A percentile compares a stretch with the other conserved stretches of the same genome.
These are phyloP conservation scores for Arachis stenosperma DNA, from an alignment of 306 rosid genomes.

Conservation along the genomic window DNA sequence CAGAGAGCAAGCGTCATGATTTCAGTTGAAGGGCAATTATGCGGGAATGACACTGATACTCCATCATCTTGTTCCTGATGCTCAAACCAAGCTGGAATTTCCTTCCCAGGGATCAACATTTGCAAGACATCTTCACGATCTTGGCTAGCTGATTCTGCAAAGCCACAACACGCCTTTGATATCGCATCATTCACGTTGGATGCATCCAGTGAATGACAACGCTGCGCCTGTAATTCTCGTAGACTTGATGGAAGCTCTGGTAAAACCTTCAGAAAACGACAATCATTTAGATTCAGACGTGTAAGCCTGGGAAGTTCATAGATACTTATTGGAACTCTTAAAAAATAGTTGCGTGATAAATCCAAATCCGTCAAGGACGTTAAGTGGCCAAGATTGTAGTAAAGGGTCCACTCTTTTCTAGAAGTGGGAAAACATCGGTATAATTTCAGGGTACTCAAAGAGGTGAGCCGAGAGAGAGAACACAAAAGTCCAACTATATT, in stretches of 20 bases:
- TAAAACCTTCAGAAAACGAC: slow-evolving; percentile 1
- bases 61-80: slow-evolving; percentile 13
- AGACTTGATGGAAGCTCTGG: slow-evolving; percentile 30
- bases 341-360: slow-evolving; percentile 38
- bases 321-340: not conserved
- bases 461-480: too few species aligned
- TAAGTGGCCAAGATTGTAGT: not conserved
- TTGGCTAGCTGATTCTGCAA: slow-evolving; percentile 3
- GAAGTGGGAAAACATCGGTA: too few species aligned
- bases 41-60: slow-evolving; percentile 9
- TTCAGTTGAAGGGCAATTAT: slow-evolving; percentile 24
- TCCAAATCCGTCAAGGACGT: slow-evolving; percentile 14
- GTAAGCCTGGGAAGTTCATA: not conserved
- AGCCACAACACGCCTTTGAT: slow-evolving; percentile 24
- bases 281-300: not conserved
- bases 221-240: not conserved
- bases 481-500: too few species aligned
- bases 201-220: slow-evolving; percentile 32
- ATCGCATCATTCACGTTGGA: slow-evolving; percentile 24
- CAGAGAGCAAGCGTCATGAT: slow-evolving; percentile 46
- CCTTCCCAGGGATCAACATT: slow-evolving; percentile 39
- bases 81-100: slow-evolving; percentile 46
- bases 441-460: too few species aligned
- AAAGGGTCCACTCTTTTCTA: too few species aligned
- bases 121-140: not conserved